Evolutionary conservation across 2,329 filamentous ascomycete genomes (phyloP).

Genomic region (Ophiognomonia clavigignenti-juglandacearum): DNA sequence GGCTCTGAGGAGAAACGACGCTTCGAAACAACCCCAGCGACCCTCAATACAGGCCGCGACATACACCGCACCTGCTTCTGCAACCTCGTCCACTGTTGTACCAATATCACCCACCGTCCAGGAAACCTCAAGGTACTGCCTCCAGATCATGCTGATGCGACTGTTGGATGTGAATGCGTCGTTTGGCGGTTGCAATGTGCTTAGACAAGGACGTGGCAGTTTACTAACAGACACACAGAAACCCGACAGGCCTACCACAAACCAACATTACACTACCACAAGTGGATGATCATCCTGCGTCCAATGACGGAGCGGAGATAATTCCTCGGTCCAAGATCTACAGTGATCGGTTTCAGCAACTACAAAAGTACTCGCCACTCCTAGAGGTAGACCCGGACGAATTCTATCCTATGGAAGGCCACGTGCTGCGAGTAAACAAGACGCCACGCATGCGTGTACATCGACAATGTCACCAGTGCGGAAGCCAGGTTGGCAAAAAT

Average conservation of each 20-base stretch:
- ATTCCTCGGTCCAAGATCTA: constrained; percentile 44
- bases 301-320: constrained; percentile 28
- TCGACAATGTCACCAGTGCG: constrained; percentile 75
- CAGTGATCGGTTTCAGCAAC: constrained; percentile 51
- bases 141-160: too few species aligned
- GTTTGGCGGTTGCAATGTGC: too few species aligned
- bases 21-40: constrained; percentile 24
- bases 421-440: constrained; percentile 64
- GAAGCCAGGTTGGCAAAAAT: constrained; percentile 42
- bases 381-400: constrained; percentile 50
- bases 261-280: constrained; percentile 18
- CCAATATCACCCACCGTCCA: neutral
- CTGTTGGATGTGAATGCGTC: too few species aligned
- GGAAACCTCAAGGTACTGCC: constrained; percentile 10
- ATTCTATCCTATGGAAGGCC: constrained; percentile 48
- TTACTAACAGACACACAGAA: constrained; percentile 4
- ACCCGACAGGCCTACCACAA: neutral
- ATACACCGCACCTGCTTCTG: neutral
- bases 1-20: constrained; percentile 41
- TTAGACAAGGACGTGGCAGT: too few species aligned
- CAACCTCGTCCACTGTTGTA: neutral
- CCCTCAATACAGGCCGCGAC: constrained; percentile 17
- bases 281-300: constrained; percentile 15
- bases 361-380: constrained; percentile 48
- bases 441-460: constrained; percentile 74